Conservation (phyloP, 2,329 filamentous ascomycete species). For the Colletotrichum sp. region DNA sequence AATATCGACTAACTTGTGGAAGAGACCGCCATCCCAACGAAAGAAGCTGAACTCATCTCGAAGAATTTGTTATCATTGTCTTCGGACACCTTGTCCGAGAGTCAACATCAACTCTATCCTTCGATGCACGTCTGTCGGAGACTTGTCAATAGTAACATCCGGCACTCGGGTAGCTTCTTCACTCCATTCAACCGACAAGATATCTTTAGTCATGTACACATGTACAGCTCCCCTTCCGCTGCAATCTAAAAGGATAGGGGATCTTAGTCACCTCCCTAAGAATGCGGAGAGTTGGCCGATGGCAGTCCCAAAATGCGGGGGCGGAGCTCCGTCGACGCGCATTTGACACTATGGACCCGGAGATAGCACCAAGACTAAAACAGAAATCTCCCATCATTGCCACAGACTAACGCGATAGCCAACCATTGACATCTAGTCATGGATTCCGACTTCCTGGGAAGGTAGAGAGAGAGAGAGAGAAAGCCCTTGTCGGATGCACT, state of each 20-base stretch:
- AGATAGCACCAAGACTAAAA: background rate
- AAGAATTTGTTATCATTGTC: background rate
- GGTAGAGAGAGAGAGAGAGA: background rate
- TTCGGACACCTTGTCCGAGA: background rate
- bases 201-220: background rate
- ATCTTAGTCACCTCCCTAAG: background rate
- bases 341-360: background rate
- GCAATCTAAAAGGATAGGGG: background rate
- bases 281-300: background rate
- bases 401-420: background rate
- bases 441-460: background rate
- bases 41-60: background rate
- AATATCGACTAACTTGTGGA: background rate
- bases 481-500: background rate
- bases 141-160: background rate
- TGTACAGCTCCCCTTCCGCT: background rate
- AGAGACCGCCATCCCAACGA: background rate
- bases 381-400: background rate
- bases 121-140: background rate
- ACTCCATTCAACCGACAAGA: background rate
- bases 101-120: background rate
- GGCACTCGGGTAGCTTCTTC: background rate
- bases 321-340: slow-evolving; percentile 7
- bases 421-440: background rate
- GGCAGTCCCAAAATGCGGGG: slow-evolving; percentile 6